These are phyloP conservation scores for Lotus japonicus DNA, from an alignment of 306 rosid species.

Conservation along the genomic window DNA sequence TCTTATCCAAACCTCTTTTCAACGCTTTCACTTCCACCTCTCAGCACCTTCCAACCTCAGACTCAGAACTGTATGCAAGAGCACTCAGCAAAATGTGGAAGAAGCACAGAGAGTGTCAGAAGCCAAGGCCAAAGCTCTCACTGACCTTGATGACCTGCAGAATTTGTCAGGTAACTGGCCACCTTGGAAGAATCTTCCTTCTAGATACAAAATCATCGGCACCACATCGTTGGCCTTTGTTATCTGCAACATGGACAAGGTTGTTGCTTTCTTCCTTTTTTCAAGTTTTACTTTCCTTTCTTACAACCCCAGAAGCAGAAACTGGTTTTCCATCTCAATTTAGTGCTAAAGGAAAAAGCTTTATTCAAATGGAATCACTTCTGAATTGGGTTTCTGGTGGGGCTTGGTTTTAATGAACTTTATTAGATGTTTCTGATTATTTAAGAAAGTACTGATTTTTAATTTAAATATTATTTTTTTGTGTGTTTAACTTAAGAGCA, in stretches of 20 bases:
- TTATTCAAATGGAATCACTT: too few relatives aligned
- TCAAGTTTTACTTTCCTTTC: background rate
- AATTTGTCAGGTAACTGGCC: slow-evolving; percentile 49
- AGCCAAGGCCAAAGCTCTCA: slow-evolving; percentile 22
- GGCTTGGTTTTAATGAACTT: too few relatives aligned
- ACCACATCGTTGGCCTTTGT: slow-evolving; percentile 90
- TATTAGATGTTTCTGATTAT: too few relatives aligned
- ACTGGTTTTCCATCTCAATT: background rate
- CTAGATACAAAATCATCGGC: slow-evolving; percentile 75
- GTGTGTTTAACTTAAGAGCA: background rate
- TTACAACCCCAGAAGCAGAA: background rate
- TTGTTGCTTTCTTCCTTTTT: slow-evolving; percentile 5
- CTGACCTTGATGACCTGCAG: slow-evolving; percentile 26
- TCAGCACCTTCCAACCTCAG: slow-evolving; percentile 31
- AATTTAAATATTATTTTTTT: background rate
- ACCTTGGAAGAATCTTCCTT: slow-evolving; percentile 88
- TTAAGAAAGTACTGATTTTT: too few relatives aligned
- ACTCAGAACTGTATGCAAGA: slow-evolving; percentile 25
- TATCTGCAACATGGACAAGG: slow-evolving; percentile 98
- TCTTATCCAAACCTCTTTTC: slow-evolving; percentile 17
- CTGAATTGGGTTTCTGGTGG: too few relatives aligned
- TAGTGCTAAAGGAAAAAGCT: too few relatives aligned
- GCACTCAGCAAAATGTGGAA: slow-evolving; percentile 38
- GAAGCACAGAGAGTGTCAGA: slow-evolving; percentile 27
- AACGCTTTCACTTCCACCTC: slow-evolving; percentile 30